A percentile compares a stretch with the other conserved stretches of the same genome.
Evolutionary conservation across 176 grass and related monocot species (phyloP).

Genomic region (Chloris gayana): DNA sequence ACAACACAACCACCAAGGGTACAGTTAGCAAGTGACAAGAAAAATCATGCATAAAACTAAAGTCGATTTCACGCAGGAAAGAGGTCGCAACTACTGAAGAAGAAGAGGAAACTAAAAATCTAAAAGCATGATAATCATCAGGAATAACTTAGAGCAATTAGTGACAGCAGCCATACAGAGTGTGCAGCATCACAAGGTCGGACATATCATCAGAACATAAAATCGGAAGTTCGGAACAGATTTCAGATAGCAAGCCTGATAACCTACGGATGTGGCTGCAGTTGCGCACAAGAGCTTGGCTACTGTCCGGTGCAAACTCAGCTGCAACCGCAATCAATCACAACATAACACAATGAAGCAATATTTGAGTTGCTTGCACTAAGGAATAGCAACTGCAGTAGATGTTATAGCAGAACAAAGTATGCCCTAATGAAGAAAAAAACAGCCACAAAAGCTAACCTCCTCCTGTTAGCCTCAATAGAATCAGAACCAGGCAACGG

Average conservation of each 20-base stretch:
- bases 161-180: background rate
- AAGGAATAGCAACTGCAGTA: background rate
- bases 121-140: constrained; percentile 19
- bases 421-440: constrained; percentile 10
- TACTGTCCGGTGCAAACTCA: too few species aligned
- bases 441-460: constrained; percentile 51
- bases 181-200: background rate
- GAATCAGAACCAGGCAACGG: constrained; percentile 86
- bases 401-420: background rate
- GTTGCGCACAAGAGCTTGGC: too few species aligned
- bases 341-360: background rate
- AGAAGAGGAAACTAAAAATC: background rate
- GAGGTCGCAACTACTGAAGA: background rate
- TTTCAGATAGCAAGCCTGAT: background rate
- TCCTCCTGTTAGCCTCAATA: constrained; percentile 85
- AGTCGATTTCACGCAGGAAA: constrained; percentile 1
- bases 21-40: background rate
- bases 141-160: background rate
- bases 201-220: constrained; percentile 19
- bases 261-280: too few species aligned
- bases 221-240: background rate
- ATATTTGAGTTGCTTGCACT: background rate
- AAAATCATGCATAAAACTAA: background rate
- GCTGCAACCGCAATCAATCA: too few species aligned
- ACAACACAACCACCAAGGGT: background rate